Evolutionary conservation across 768 basidiomycete species (phyloP), one percentile per base, ranked within the genome.

Genomic region (Trametes sanguinea): DNA sequence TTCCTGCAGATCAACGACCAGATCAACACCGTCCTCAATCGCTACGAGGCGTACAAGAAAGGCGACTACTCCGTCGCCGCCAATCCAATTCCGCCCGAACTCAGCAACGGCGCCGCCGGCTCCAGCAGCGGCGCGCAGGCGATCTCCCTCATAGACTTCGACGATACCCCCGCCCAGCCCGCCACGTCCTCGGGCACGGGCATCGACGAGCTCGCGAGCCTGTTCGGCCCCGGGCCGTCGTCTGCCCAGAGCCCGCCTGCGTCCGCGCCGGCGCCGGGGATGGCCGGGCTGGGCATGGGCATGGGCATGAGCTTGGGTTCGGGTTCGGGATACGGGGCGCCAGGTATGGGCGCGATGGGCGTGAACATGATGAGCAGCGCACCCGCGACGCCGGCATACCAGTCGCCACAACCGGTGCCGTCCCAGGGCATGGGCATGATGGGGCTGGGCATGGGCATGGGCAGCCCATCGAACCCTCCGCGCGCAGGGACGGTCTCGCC

Each of bases 1-100:
- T 90, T 97, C 73, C 79, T 99, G 16, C 86, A 98, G 73, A 95
- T 95, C 63, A 99, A 99, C 74, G 97, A 99, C 75, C 92, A 97
- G 69, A 95, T 99, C 75, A 99, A 99, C 76, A 90, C 85, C 17
- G 94, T 95, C 13, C 75, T 98, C 13, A 82, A 84, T 32, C 89
- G 96, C 27, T 98, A 95, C 72, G 94, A 98, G 61, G 88, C 94
- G 0, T 98, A 90, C 82, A 94, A 94, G 76, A 86, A 84, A 60
- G 97, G 97, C 53, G 95, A 99, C 76, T 95, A 86, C 71, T 77
- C 78, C 2, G 82, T 80, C 16, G 86, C 87, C 7, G 76, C 85
- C 27, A 86, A 86, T 60, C 88, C 88, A 6, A 84, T 91, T 61
- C 92, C 90, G 3, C 71, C 80, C 4, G 85, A 89, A 68, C 75